Evolutionary conservation across 768 basidiomycete genomes (phyloP).

Genomic region (Suillus weaverae): DNA sequence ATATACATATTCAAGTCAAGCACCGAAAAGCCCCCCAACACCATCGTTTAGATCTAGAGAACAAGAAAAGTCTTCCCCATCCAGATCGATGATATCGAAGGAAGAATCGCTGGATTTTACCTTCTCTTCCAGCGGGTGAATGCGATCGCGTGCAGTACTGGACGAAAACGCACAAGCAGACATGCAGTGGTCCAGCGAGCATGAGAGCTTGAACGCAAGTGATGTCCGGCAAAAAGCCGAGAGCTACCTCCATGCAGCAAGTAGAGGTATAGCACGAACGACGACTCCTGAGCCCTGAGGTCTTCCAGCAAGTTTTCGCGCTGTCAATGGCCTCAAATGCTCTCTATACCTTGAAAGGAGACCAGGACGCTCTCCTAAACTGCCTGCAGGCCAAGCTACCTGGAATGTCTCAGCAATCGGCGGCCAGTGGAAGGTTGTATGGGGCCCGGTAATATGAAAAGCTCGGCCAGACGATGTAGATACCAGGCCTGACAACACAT

Average conservation of each 20-base stretch:
- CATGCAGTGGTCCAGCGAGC: too few relatives aligned
- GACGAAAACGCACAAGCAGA: too few relatives aligned
- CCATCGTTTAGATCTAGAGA: not conserved
- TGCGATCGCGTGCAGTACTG: too few relatives aligned
- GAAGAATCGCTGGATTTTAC: too few relatives aligned
- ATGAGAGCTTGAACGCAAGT: too few relatives aligned
- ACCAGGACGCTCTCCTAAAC: not conserved
- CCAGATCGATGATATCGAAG: not conserved
- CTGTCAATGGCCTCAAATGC: conserved; percentile 12
- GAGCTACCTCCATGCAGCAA: not conserved
- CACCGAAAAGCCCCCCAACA: not conserved
- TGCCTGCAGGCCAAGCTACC: not conserved
- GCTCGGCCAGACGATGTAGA: not conserved
- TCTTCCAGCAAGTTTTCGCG: conserved; percentile 17
- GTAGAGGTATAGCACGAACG: not conserved
- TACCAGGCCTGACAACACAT: conserved; percentile 18
- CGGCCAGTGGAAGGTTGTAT: conserved; percentile 12
- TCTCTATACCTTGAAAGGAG: conserved; percentile 6
- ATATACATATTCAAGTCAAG: not conserved
- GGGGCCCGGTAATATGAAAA: conserved; percentile 20
- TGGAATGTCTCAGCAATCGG: not conserved
- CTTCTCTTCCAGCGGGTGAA: too few relatives aligned
- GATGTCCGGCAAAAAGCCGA: too few relatives aligned
- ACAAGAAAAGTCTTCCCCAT: not conserved
- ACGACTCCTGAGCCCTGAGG: too few relatives aligned